Percentiles rank a stretch among this genome's conserved stretches.
Evolutionary conservation across 768 basidiomycete genomes (phyloP).

Genomic region (Tubosaeta sp.): DNA sequence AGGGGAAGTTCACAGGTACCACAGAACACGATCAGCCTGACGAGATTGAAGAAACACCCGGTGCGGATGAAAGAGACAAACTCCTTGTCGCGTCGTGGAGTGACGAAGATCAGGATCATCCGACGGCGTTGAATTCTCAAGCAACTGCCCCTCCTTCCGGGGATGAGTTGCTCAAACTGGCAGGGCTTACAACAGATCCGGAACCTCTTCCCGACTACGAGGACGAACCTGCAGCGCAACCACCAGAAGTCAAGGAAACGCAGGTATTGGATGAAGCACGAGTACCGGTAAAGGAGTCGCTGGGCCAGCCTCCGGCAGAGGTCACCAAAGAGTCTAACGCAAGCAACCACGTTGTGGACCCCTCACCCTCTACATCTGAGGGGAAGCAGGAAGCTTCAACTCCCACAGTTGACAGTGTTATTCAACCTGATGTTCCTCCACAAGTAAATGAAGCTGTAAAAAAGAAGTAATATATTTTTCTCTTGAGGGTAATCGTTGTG

Average conservation of each 20-base stretch:
- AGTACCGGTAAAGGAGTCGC: background rate
- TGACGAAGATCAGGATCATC: conserved; percentile 17
- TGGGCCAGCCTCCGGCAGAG: conserved; percentile 1
- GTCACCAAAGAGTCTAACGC: conserved; percentile 1
- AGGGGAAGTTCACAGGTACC: conserved; percentile 35
- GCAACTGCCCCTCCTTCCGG: conserved; percentile 31
- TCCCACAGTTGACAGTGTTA: background rate
- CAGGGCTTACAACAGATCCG: conserved; percentile 41
- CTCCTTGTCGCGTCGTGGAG: conserved; percentile 13
- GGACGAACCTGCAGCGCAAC: conserved; percentile 34
- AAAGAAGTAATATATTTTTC: conserved; percentile 17
- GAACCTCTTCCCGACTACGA: conserved; percentile 55
- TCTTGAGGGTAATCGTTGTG: background rate
- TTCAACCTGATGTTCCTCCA: conserved; percentile 5
- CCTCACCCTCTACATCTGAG: background rate
- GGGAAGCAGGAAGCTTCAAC: conserved; percentile 10
- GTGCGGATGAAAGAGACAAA: conserved; percentile 3
- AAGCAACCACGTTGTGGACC: background rate
- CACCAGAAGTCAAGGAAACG: conserved; percentile 1
- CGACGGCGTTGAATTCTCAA: conserved; percentile 2
- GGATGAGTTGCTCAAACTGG: conserved; percentile 46
- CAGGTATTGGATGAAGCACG: conserved; percentile 3
- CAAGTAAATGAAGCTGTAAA: conserved; percentile 21
- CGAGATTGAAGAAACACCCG: conserved; percentile 15
- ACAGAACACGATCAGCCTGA: conserved; percentile 17